phyloP scores from a whole-genome alignment of 371 early-diverging fungal genomes.

The Apophysomyces sp. region DNA sequence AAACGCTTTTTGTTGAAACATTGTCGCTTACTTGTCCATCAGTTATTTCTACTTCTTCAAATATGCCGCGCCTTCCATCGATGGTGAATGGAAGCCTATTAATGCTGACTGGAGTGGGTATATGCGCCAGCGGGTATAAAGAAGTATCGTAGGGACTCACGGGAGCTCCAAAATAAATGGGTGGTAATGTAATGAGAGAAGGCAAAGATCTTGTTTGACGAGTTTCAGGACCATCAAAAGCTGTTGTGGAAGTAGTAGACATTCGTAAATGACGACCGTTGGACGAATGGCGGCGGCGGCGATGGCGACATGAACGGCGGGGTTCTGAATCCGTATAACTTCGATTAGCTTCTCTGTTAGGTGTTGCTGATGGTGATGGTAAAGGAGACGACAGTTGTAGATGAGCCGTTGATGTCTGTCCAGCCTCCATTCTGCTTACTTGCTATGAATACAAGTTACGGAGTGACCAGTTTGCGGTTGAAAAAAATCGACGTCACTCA shows the following conservation, averaged over 20 bases:
- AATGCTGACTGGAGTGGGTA: constrained; percentile 12
- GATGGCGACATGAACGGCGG: neutral
- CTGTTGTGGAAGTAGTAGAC: neutral
- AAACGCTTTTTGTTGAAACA: neutral
- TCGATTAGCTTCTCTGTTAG: neutral
- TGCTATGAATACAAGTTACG: neutral
- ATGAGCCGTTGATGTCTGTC: constrained; percentile 1
- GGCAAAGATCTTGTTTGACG: neutral
- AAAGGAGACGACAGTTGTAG: constrained; percentile 14
- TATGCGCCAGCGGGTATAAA: constrained; percentile 15
- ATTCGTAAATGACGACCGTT: neutral
- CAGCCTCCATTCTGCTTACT: neutral
- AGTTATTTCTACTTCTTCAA: constrained; percentile 2
- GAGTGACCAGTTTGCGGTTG: neutral
- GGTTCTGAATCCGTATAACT: neutral
- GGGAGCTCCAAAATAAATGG: neutral
- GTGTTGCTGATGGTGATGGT: constrained; percentile 18
- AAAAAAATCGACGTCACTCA: neutral
- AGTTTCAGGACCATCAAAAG: neutral
- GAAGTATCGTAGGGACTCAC: neutral
- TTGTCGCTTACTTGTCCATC: neutral
- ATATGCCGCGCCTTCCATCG: constrained; percentile 7
- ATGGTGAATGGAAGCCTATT: constrained; percentile 3
- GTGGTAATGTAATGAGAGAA: neutral
- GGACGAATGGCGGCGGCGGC: neutral